phyloP scores from a whole-genome alignment of 1,284 basidiomycete genomes.

The Marasmius oreades region DNA sequence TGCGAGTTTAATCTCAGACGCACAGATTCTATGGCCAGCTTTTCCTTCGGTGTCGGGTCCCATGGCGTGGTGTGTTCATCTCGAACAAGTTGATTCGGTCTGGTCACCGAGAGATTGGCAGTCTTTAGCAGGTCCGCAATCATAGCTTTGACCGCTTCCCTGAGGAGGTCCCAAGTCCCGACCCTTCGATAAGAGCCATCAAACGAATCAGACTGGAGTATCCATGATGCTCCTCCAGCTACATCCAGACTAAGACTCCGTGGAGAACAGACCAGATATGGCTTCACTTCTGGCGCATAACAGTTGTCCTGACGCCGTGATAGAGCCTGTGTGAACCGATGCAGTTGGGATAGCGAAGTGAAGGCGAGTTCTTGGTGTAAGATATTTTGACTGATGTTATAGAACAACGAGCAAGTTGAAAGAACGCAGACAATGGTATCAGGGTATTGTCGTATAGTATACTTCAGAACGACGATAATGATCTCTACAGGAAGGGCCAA shows the following conservation, averaged over 20 bases:
- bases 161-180: conserved; percentile 29
- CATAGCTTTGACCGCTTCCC: conserved; percentile 17
- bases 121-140: conserved; percentile 5
- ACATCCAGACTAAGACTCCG: conserved; percentile 24
- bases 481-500: not conserved
- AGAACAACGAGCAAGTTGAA: conserved; percentile 12
- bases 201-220: not conserved
- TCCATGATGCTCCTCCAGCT: conserved; percentile 25
- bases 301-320: not conserved
- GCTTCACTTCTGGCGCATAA: conserved; percentile 1
- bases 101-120: conserved; percentile 3
- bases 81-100: no score
- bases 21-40: conserved; percentile 30
- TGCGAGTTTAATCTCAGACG: conserved; percentile 43
- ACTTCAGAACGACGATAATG: not conserved
- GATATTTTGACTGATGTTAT: conserved; percentile 7
- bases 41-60: not conserved
- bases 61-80: no score
- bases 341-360: conserved; percentile 26
- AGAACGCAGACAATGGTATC: conserved; percentile 12
- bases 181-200: conserved; percentile 7
- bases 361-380: conserved; percentile 21
- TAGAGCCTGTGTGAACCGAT: conserved; percentile 21
- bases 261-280: conserved; percentile 23
- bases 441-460: not conserved